phyloP scores from a whole-genome alignment of 2,329 filamentous ascomycete species.

The Diplodia sapinea region DNA sequence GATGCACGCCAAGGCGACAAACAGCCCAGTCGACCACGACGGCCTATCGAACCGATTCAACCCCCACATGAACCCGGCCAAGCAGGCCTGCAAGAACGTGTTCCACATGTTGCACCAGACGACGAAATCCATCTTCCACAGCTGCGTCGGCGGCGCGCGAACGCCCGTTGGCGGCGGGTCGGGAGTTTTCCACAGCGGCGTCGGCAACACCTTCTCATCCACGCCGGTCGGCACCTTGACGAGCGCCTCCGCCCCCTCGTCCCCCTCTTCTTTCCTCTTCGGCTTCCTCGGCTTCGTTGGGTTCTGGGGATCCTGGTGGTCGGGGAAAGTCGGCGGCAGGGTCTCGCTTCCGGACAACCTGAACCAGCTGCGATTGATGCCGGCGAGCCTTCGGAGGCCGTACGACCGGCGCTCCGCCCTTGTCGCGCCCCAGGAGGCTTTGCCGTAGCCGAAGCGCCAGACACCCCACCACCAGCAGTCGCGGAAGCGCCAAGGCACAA shows the following conservation, averaged over 20 bases:
- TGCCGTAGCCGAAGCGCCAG: conserved; percentile 60
- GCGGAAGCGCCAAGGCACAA: conserved; percentile 83
- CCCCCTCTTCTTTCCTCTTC: conserved; percentile 39
- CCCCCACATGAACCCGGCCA: conserved; percentile 84
- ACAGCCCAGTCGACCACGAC: conserved; percentile 78
- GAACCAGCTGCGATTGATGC: conserved; percentile 77
- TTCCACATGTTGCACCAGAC: conserved; percentile 81
- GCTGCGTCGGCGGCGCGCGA: conserved; percentile 68
- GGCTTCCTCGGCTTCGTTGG: neutral
- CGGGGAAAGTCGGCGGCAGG: conserved; percentile 45
- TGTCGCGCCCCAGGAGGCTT: conserved; percentile 40
- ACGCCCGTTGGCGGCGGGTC: conserved; percentile 73
- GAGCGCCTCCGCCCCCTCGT: too few species aligned
- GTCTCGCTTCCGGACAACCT: conserved; percentile 70
- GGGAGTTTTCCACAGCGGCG: conserved; percentile 67
- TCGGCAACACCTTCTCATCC: conserved; percentile 64
- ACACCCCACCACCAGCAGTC: conserved; percentile 76
- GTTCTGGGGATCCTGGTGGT: conserved; percentile 1
- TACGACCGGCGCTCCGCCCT: conserved; percentile 49
- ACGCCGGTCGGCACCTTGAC: conserved; percentile 32
- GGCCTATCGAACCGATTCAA: conserved; percentile 76
- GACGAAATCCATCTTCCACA: conserved; percentile 81
- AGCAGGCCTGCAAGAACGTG: conserved; percentile 74
- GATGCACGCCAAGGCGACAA: conserved; percentile 75
- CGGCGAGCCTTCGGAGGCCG: conserved; percentile 71